Evolutionary conservation across 2,329 filamentous ascomycete species (phyloP), one percentile per base, ranked within the genome.

Genomic region (Beauveria bassiana): DNA sequence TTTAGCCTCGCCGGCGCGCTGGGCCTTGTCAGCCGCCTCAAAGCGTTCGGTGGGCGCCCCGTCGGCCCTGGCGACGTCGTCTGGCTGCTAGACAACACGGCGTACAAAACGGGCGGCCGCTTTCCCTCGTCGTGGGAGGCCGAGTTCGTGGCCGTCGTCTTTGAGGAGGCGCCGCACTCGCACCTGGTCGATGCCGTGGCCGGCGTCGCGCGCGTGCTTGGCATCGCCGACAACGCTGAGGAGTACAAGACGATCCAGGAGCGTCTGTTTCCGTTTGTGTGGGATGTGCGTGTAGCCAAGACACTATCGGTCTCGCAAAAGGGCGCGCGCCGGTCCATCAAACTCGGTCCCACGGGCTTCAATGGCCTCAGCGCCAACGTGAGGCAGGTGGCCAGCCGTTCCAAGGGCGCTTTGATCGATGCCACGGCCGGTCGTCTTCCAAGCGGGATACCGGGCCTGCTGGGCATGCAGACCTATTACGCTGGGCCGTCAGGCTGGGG

Each of bases 31-130:
- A 79, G 80, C 24, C 71, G 73, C 54, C 71, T 71, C 61, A 88
- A 86, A 68, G 86, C 87, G 1, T 75, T 87, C 14, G 79, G 82
- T 1, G 81, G 81, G 51, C 50, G 50, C 20, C 76, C 79, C 40
- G 82, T 91, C 52, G 81, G 85, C 60, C 78, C 80, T 18, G 75
- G 83, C 45, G 89, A 96, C 71, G 85, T 84, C 16, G 86, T 97
- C 46, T 97, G 93, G 93, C 78, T 97, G 8, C 79, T 97, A 53
- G 92, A 98, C 77, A 96, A 95, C 69, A 93, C 90, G 3, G 93
- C 92, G 5, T 93, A 88, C 71, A 84, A 85, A 63, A 74, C 77
- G 51, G 69, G 75, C 20, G 69, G 75, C 26, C 45, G 45, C 16
- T 68, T 72, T 62, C 73, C 74, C 2, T 76, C 75, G 59, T 72